A percentile compares a stretch with the other conserved stretches of the same genome.
phyloP scores from a whole-genome alignment of 768 basidiomycete species.

The Pleurotus cornucopiae region DNA sequence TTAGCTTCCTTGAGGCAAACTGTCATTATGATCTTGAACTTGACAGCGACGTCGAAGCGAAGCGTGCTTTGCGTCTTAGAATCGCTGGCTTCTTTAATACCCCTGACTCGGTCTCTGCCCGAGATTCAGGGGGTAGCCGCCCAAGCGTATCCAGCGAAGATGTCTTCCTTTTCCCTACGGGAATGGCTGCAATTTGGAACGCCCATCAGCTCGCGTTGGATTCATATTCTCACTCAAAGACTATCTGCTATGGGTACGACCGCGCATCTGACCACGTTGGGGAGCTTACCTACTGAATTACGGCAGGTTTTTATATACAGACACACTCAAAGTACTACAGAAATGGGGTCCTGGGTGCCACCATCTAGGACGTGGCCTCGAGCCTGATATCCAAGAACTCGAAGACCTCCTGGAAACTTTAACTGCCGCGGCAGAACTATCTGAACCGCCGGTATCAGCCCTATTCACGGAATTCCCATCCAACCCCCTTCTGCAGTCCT shows the following conservation, averaged over 20 bases:
- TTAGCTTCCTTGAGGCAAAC: background rate
- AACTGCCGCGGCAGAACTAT: constrained; percentile 28
- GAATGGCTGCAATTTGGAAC: constrained; percentile 95
- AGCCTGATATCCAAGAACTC: constrained; percentile 70
- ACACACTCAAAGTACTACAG: constrained; percentile 88
- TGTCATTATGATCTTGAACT: constrained; percentile 14
- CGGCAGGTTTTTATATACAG: constrained; percentile 87
- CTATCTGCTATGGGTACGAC: constrained; percentile 89
- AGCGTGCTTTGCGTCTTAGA: constrained; percentile 79
- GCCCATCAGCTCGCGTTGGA: constrained; percentile 70
- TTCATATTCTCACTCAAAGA: constrained; percentile 62
- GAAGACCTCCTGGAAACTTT: constrained; percentile 49
- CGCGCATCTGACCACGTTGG: too few species aligned
- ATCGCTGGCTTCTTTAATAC: constrained; percentile 46
- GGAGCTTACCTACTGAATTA: background rate
- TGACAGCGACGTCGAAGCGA: constrained; percentile 24
- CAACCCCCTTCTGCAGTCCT: constrained; percentile 87
- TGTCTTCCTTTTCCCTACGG: constrained; percentile 82
- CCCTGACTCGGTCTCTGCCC: background rate
- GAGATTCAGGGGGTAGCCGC: too few species aligned
- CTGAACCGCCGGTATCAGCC: constrained; percentile 63
- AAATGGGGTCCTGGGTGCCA: constrained; percentile 97
- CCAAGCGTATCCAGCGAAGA: constrained; percentile 70
- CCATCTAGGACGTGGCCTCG: constrained; percentile 80
- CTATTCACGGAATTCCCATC: constrained; percentile 95